Conservation (phyloP, 2,329 filamentous ascomycete species). For the Simplicillium sp. region DNA sequence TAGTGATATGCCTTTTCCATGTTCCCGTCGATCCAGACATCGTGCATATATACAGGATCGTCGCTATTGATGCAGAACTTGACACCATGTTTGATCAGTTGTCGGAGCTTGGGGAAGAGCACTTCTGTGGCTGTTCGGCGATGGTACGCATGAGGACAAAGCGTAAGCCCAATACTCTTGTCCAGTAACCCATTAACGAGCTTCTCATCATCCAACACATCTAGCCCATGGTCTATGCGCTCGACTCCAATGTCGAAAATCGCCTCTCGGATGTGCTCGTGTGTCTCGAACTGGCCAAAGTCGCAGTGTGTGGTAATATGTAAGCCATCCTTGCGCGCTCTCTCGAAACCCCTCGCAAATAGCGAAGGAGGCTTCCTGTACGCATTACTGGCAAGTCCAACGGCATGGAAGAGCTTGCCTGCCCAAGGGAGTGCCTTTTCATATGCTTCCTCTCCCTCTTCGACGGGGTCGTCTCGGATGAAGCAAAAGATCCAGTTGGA, state of each 20-base stretch:
- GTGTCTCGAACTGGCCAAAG: slow-evolving; percentile 37
- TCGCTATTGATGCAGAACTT: slow-evolving; percentile 63
- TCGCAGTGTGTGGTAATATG: slow-evolving; percentile 40
- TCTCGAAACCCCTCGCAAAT: slow-evolving; percentile 28
- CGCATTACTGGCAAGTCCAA: slow-evolving; percentile 37
- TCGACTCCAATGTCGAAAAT: slow-evolving; percentile 49
- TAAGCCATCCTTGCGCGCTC: slow-evolving; percentile 28
- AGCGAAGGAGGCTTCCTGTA: slow-evolving; percentile 32
- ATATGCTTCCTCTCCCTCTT: slow-evolving; percentile 60
- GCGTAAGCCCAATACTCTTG: slow-evolving; percentile 49
- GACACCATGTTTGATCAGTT: slow-evolving; percentile 51
- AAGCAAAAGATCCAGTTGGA: slow-evolving; percentile 62
- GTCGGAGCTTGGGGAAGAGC: slow-evolving; percentile 39
- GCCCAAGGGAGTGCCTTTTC: slow-evolving; percentile 27
- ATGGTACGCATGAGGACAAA: slow-evolving; percentile 45
- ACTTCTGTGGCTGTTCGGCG: slow-evolving; percentile 16
- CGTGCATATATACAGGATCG: slow-evolving; percentile 64
- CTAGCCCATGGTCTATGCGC: slow-evolving; percentile 67
- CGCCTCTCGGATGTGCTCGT: slow-evolving; percentile 46
- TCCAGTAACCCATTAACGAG: slow-evolving; percentile 47
- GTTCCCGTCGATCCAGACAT: slow-evolving; percentile 38
- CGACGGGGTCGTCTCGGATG: slow-evolving; percentile 57
- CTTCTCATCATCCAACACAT: slow-evolving; percentile 45
- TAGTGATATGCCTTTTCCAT: slow-evolving; percentile 31
- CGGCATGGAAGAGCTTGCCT: slow-evolving; percentile 27